phyloP scores from a whole-genome alignment of 768 basidiomycete genomes.

The Boletus huronensis region DNA sequence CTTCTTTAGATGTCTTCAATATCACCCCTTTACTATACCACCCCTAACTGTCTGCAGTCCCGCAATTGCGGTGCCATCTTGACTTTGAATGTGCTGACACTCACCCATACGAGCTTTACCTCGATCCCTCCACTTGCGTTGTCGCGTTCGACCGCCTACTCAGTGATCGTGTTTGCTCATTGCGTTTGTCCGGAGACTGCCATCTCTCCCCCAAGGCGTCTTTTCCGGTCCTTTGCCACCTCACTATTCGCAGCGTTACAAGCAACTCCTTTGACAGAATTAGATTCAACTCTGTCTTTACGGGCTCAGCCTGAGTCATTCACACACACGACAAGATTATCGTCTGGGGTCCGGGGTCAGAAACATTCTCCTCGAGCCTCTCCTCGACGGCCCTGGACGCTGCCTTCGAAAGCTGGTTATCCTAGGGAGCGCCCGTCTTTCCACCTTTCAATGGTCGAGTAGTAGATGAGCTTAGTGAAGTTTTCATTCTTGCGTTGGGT shows the following conservation, averaged over 20 bases:
- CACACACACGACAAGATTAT: constrained; percentile 32
- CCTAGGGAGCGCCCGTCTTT: constrained; percentile 34
- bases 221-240: constrained; percentile 23
- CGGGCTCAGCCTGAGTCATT: constrained; percentile 33
- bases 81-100: constrained; percentile 32
- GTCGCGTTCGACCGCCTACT: constrained; percentile 30
- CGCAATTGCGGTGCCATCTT: constrained; percentile 19
- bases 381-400: constrained; percentile 19
- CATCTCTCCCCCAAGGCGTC: constrained; percentile 11
- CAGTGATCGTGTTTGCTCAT: constrained; percentile 20
- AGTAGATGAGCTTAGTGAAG: constrained; percentile 32
- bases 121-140: constrained; percentile 30
- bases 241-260: constrained; percentile 33
- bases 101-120: constrained; percentile 32
- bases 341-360: constrained; percentile 37
- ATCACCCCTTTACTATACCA: constrained; percentile 19
- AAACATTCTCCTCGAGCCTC: constrained; percentile 32
- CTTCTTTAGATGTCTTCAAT: constrained; percentile 32
- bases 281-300: constrained; percentile 27
- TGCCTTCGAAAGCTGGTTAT: constrained; percentile 34
- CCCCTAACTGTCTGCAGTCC: constrained; percentile 15
- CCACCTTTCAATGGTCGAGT: no score
- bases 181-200: constrained; percentile 38
- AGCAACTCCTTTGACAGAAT: constrained; percentile 36
- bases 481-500: constrained; percentile 33